Percentiles rank a stretch among this genome's conserved stretches.
Conservation (phyloP, 2,329 filamentous ascomycete species). For the Furcasterigmium sp. region DNA sequence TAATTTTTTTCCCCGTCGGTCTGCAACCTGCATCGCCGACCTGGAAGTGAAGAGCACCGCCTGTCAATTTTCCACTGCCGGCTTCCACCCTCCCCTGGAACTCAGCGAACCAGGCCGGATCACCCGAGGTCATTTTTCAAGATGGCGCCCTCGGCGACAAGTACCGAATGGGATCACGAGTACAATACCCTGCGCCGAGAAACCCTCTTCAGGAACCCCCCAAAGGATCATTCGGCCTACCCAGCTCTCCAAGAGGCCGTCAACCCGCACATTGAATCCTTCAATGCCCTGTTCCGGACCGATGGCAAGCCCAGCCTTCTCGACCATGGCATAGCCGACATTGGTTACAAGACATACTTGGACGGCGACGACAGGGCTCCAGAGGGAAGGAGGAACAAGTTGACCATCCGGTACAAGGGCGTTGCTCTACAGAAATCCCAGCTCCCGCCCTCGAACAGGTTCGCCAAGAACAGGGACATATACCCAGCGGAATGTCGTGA, state of each 20-base stretch:
- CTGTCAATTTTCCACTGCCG: too few species aligned
- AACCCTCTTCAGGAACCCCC: constrained; percentile 82
- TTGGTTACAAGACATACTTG: constrained; percentile 81
- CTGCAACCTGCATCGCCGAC: too few species aligned
- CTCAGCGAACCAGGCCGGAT: background rate
- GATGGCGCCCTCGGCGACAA: constrained; percentile 55
- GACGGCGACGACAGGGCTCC: constrained; percentile 69
- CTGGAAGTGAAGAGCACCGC: too few species aligned
- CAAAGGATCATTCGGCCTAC: constrained; percentile 81
- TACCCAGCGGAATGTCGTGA: constrained; percentile 91
- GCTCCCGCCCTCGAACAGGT: constrained; percentile 78
- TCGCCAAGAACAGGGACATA: constrained; percentile 77
- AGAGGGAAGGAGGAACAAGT: constrained; percentile 60
- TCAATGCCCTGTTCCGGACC: constrained; percentile 80
- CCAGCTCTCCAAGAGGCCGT: constrained; percentile 82
- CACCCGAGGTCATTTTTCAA: constrained; percentile 4
- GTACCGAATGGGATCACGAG: constrained; percentile 74
- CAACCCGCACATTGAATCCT: constrained; percentile 88
- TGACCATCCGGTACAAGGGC: constrained; percentile 74
- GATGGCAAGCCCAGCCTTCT: constrained; percentile 57
- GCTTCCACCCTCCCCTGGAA: too few species aligned
- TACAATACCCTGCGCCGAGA: constrained; percentile 85
- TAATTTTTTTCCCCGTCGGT: constrained; percentile 12
- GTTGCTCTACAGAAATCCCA: constrained; percentile 78
- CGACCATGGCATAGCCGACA: constrained; percentile 75